Evolutionary conservation across 306 rosid species (phyloP).

Genomic region (Parietaria judaica): DNA sequence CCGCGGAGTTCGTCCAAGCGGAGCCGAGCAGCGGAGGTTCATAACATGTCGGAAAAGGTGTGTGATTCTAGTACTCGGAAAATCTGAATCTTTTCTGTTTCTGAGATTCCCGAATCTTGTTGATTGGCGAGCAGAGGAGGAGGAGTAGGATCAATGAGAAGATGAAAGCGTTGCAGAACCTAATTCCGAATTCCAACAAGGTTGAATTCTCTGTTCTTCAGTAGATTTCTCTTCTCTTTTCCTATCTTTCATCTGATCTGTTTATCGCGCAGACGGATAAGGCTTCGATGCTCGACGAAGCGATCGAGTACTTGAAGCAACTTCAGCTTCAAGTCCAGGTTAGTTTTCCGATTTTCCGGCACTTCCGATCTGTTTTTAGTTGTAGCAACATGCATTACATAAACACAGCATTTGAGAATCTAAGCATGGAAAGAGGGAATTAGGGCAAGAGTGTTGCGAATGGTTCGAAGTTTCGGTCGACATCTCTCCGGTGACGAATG

Average conservation of each 20-base stretch:
- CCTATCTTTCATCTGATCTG: conserved; percentile 1
- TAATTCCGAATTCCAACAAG: conserved; percentile 97
- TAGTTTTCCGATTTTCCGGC: conserved; percentile 14
- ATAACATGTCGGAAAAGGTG: conserved; percentile 95
- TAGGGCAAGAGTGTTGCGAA: too few species aligned
- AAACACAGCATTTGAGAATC: too few species aligned
- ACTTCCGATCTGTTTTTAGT: conserved; percentile 8
- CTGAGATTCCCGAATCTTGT: conserved; percentile 6
- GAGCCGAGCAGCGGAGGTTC: conserved; percentile 88
- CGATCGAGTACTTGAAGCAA: conserved; percentile 91
- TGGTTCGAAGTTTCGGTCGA: too few species aligned
- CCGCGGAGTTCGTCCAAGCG: conserved; percentile 69
- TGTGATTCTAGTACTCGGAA: conserved; percentile 10
- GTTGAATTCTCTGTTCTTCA: conserved; percentile 19
- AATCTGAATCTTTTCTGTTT: background rate
- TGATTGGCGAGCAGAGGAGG: conserved; percentile 60
- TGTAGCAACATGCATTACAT: background rate
- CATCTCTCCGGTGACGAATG: too few species aligned
- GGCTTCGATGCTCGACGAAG: conserved; percentile 96
- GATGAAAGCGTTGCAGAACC: conserved; percentile 84
- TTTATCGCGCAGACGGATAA: conserved; percentile 65
- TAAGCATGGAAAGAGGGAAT: too few species aligned
- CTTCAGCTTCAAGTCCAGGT: conserved; percentile 96
- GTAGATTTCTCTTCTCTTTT: background rate
- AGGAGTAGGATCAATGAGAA: conserved; percentile 92